Percentiles rank a stretch among this genome's conserved stretches.
phyloP scores from a whole-genome alignment of 257 asterid species.

The Capsicum baccatum region DNA sequence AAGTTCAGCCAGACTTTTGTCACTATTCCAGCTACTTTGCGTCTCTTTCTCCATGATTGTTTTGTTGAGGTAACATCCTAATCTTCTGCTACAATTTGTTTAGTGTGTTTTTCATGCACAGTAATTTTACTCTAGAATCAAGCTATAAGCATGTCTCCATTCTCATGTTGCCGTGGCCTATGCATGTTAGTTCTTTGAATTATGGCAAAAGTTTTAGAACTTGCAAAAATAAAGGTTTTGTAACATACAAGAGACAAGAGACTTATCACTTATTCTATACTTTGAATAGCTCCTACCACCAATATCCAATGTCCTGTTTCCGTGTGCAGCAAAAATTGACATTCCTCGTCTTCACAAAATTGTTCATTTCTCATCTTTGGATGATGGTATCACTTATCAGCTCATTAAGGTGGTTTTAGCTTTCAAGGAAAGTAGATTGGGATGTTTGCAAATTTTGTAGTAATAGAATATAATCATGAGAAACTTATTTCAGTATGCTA shows the following conservation, averaged over 20 bases:
- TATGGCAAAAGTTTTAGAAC: background rate
- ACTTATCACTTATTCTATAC: background rate
- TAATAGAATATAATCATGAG: background rate
- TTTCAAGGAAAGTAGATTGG: background rate
- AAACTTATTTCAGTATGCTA: background rate
- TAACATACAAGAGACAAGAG: background rate
- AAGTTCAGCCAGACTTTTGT: conserved; percentile 57
- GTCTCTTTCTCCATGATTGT: conserved; percentile 81
- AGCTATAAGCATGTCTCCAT: too few species aligned
- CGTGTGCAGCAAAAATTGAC: background rate
- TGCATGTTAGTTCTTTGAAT: too few species aligned
- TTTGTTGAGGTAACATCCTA: conserved; percentile 57
- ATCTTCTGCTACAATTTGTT: background rate
- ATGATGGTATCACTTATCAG: background rate
- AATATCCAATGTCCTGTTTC: background rate
- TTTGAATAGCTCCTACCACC: background rate
- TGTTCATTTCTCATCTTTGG: background rate
- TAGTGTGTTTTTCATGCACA: background rate
- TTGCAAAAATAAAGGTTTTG: background rate
- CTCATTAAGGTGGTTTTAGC: background rate
- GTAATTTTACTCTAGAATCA: background rate
- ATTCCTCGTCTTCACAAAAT: background rate
- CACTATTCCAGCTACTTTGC: conserved; percentile 72
- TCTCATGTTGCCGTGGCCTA: too few species aligned
- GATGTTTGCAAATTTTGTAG: background rate